Base-by-base conservation (phyloP, 768 basidiomycete genomes). In the Tulasnella sp. region DNA sequence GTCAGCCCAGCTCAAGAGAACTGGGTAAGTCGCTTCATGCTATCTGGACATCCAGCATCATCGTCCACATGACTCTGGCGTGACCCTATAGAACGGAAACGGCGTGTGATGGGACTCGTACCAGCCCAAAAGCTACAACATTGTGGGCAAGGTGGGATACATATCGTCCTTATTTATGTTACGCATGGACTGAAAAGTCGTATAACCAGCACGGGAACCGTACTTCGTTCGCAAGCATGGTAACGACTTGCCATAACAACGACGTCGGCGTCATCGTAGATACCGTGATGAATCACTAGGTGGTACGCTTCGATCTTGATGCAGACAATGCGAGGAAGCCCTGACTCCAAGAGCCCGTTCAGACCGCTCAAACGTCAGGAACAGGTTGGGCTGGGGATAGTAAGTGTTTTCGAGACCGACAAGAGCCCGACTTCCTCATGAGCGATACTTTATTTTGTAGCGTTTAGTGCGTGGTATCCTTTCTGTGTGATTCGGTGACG, bases 61-160 rank as follows among this genome's bases (percentile, higher is more conserved):
- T n/a, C n/a, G n/a, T n/a, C n/a, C 30, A 2, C 21, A 7, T 22
- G 3, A 29, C 3, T 17, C 41, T 17, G 34, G 19, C 9, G 25
- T 25, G 21, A 27, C 53, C 5, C 49, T 29, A 8, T 59, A 49
- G 21, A 53, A 59, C 19, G 15, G 46, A 1, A 38, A 49, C 24
- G 34, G 31, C 22, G 57, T 62, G 42, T 64, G 63, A 61, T 64
- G 63, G 63, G 62, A 61, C 4, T 61, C 56, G 38, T 64, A 64
- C 43, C 63, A 64, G 31, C 60, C 60, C 17, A 49, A 56, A 2
- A 61, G 53, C 1, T 59, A 64, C 41, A 62, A 48, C 27, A 24
- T 64, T 11, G 58, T 44, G 17, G 62, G 61, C 2, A 64, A 64
- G 42, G 80, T 2, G 82, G 84, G 29, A 29, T 0, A 83, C 83